Evolutionary conservation across 78 protist genomes (phyloP).

Genomic region (Tieghemostelium lacteum): DNA sequence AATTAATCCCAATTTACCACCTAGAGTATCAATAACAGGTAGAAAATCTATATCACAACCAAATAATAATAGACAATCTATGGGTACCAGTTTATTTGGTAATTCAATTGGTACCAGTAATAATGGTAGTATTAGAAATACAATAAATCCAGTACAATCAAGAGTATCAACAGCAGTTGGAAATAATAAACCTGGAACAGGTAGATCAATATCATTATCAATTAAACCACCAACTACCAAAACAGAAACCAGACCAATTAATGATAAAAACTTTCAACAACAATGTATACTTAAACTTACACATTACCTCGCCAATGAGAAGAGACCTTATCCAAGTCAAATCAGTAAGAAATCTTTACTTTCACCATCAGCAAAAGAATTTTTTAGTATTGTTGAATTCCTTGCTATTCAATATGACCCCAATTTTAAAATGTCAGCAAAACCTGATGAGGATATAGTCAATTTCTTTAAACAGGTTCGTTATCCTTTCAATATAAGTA

Average conservation of each 20-base stretch:
- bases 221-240: not conserved
- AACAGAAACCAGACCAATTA: constrained; percentile 15
- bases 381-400: constrained; percentile 35
- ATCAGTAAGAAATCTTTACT: not conserved
- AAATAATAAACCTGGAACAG: not conserved
- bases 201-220: no score
- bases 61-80: not conserved
- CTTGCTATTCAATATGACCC: constrained; percentile 68
- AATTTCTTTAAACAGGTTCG: constrained; percentile 67
- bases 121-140: no score
- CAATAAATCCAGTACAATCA: no score
- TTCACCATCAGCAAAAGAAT: constrained; percentile 55
- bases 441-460: constrained; percentile 73
- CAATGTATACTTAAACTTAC: constrained; percentile 2
- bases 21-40: not conserved
- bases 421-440: constrained; percentile 28
- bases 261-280: constrained; percentile 44
- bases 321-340: not conserved
- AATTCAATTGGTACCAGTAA: no score
- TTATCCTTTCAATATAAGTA: constrained; percentile 62
- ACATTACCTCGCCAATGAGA: constrained; percentile 2
- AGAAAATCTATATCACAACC: not conserved
- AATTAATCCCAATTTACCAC: not conserved
- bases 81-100: not conserved
- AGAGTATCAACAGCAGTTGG: not conserved